Evolutionary conservation across 805 yeast species (phyloP).

Genomic region (Saturnispora kantuleensis): DNA sequence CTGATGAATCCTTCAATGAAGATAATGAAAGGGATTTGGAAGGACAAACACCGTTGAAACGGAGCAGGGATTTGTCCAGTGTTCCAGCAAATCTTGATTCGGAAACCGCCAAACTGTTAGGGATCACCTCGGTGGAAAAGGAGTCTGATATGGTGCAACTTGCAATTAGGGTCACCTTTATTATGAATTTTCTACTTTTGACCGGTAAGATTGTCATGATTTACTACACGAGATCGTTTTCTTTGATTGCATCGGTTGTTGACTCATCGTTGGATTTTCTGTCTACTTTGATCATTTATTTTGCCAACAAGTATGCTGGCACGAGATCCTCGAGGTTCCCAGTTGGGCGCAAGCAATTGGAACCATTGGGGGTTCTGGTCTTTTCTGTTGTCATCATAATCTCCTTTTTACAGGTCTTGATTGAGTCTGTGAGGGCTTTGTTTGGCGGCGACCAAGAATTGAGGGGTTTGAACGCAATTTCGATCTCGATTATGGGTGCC

Average conservation of each 20-base stretch:
- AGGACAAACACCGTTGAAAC: background rate
- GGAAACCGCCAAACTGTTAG: conserved; percentile 46
- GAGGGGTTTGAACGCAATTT: conserved; percentile 39
- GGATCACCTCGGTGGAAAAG: conserved; percentile 26
- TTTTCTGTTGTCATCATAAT: conserved; percentile 63
- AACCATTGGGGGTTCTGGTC: conserved; percentile 69
- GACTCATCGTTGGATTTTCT: conserved; percentile 68
- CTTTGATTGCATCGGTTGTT: conserved; percentile 68
- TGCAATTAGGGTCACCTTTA: conserved; percentile 58
- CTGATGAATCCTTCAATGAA: conserved; percentile 18
- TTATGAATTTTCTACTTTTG: conserved; percentile 47
- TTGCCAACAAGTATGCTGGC: conserved; percentile 43
- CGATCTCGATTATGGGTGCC: conserved; percentile 48
- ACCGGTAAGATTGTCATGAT: conserved; percentile 53
- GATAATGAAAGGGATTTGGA: conserved; percentile 8
- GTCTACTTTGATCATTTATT: conserved; percentile 63
- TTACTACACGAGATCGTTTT: conserved; percentile 57
- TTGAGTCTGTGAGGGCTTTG: conserved; percentile 46
- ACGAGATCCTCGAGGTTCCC: conserved; percentile 38
- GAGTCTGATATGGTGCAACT: conserved; percentile 31
- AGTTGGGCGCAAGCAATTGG: conserved; percentile 61
- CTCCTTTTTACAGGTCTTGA: conserved; percentile 64
- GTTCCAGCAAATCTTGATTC: conserved; percentile 54
- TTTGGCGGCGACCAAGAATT: conserved; percentile 28
- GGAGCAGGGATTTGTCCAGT: background rate